Conservation (phyloP, 2,329 filamentous ascomycete genomes). For the Penicillium sclerotigenum region DNA sequence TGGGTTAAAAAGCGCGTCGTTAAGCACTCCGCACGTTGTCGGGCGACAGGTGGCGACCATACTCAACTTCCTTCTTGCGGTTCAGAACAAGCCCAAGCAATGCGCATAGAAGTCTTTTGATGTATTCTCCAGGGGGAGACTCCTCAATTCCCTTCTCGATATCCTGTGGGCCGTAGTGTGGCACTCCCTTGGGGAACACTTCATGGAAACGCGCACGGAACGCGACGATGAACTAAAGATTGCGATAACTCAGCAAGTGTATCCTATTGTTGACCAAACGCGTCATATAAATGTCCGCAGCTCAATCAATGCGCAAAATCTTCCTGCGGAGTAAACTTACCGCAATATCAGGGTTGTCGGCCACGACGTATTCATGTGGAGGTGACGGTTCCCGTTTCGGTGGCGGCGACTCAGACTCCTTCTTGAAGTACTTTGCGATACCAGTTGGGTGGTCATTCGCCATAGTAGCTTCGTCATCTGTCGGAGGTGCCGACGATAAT, state of each 20-base stretch:
- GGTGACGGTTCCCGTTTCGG: slow-evolving; percentile 83
- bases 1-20: slow-evolving; percentile 9
- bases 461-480: slow-evolving; percentile 54
- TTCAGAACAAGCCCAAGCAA: slow-evolving; percentile 85
- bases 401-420: slow-evolving; percentile 55
- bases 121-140: slow-evolving; percentile 72
- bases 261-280: slow-evolving; percentile 31
- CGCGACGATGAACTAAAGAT: slow-evolving; percentile 86
- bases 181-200: slow-evolving; percentile 78
- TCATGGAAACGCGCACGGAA: slow-evolving; percentile 92
- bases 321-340: slow-evolving; percentile 56
- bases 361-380: slow-evolving; percentile 82
- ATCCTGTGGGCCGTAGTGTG: slow-evolving; percentile 92
- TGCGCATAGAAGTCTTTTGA: slow-evolving; percentile 85
- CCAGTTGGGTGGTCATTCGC: slow-evolving; percentile 42
- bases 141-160: slow-evolving; percentile 83
- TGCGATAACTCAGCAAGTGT: slow-evolving; percentile 36
- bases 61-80: slow-evolving; percentile 99
- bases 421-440: slow-evolving; percentile 50
- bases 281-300: slow-evolving; percentile 18
- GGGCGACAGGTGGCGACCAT: slow-evolving; percentile 46
- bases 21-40: slow-evolving; percentile 10
- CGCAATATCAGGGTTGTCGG: slow-evolving; percentile 87
- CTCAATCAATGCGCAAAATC: slow-evolving; percentile 37
- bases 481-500: slow-evolving; percentile 58